Evolutionary conservation across 805 yeast genomes (phyloP), one percentile per base, ranked within the genome.

Genomic region (Candida anglica): DNA sequence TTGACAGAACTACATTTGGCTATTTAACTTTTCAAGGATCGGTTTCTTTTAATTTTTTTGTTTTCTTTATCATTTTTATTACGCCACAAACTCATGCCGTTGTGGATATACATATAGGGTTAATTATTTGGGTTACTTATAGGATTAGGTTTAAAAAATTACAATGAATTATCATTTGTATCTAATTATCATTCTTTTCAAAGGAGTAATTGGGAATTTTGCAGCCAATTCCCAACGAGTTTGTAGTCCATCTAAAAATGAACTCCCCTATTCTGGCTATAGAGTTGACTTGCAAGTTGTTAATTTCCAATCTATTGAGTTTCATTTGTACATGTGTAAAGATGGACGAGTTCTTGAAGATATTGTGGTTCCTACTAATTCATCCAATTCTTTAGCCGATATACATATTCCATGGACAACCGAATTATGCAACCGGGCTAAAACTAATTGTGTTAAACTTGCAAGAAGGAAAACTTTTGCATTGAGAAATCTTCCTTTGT

Each of bases 331-430:
- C 7, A 52, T 56, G 32, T 60, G 63, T 31, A 47, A 46, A 24
- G 64, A 60, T 32, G 56, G 56, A 31, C 54, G 49, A 24, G 33
- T 56, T 14, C 42, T 54, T 11, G 45, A 36, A 17, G 58, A 51
- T 29, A 7, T 30, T 7, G 32, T 19, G 7, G 16, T 20, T 5
- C 25, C 25, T n/a, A n/a, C 27, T 5, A 8, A 6, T 17, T 15
- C 28, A n/a, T 4, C 15, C 13, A 22, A 29, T 14, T 31, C 36
- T 10, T 31, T 51, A 20, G 30, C 44, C 3, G n/a, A n/a, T n/a
- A n/a, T n/a, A n/a, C n/a, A n/a, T n/a, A 53, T 56, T 19, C 62
- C 62, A 1, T 56, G 62, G 62, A 37, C 53, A 32, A 9, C 20
- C 47, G 4, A 28, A 20, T 6, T 44, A 41, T 25, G 41, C 38